Evolutionary conservation across 164 flowering plant species (phyloP), one percentile per base, ranked within the genome.

Genomic region (Nymphaea thermarum): DNA sequence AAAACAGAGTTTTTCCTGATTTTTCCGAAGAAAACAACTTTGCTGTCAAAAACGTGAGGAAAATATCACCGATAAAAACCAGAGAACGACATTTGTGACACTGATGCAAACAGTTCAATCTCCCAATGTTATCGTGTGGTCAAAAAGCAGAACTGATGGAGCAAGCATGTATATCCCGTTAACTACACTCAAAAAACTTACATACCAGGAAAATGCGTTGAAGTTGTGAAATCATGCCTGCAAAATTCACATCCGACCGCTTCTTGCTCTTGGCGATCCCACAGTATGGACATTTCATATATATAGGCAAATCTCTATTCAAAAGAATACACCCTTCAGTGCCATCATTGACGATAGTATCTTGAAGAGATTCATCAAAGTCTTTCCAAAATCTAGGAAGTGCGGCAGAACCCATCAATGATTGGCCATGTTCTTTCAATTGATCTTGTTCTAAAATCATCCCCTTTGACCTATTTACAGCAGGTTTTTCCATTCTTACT

Each of bases 191-290:
- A 43, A 47, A 73, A 71, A 53, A 71, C n/a, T 51, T 43, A 4
- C 63, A 41, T 85, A 90, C 98, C 95, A 93, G 70, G 80, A 90
- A 88, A 69, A 93, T 93, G 72, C 98, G 85, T 78, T 93, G 96
- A 68, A 93, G 90, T 81, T 93, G 98, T 63, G 98, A 88, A 64
- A 87, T 72, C 64, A 83, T 67, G 65, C 86, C 76, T 15, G 96
- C 88, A 82, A 84, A 88, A 72, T 88, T 87, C 70, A 77, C 43
- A 41, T 84, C 77, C 64, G 78, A 70, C 8, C 65, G 83, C 70
- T 80, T 81, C 77, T 74, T 82, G 63, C 68, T 75, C 76, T 73
- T 84, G 55, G 81, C 77, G 51, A 43, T 71, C 72, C 66, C 78
- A 78, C 98, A 93, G 70, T 88, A 81, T 2, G 96, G 98, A 70